phyloP scores from a whole-genome alignment of 768 basidiomycete genomes.

The Phaeotremella skinneri region DNA sequence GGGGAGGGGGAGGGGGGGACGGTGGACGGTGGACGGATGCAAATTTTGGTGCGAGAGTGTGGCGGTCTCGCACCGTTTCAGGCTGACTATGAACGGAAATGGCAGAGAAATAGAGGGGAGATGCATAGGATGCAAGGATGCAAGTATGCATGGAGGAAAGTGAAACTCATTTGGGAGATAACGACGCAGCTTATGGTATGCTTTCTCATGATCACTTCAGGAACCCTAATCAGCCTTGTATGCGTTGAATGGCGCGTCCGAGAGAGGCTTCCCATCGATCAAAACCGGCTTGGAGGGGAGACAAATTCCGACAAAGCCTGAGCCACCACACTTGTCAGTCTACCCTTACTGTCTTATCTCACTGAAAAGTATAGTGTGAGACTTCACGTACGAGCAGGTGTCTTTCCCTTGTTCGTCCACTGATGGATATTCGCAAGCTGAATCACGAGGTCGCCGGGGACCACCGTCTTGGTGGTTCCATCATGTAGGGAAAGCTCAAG shows the following conservation, averaged over 20 bases:
- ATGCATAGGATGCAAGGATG: no score
- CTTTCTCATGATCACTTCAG: no score
- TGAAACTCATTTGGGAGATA: no score
- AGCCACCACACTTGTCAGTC: not conserved
- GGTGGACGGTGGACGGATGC: no score
- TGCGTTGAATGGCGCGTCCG: not conserved
- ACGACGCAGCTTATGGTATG: no score
- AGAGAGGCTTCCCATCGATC: slow-evolving; percentile 7
- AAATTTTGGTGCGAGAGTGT: not conserved
- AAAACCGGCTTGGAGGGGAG: slow-evolving; percentile 12
- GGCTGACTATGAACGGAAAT: not conserved
- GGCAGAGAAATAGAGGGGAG: no score
- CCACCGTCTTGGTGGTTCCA: slow-evolving; percentile 10
- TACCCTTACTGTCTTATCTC: not conserved
- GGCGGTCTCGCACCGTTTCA: not conserved
- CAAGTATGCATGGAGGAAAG: no score
- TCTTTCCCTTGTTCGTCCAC: slow-evolving; percentile 19
- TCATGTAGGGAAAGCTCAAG: slow-evolving; percentile 17
- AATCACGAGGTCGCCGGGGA: slow-evolving; percentile 16
- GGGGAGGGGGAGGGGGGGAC: no score
- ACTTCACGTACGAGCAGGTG: slow-evolving; percentile 19
- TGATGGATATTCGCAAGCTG: slow-evolving; percentile 23
- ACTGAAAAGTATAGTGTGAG: not conserved
- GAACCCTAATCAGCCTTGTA: not conserved
- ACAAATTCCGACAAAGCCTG: slow-evolving; percentile 17